Evolutionary conservation across 805 yeast genomes (phyloP).

Genomic region (Ogataea dorogensis): DNA sequence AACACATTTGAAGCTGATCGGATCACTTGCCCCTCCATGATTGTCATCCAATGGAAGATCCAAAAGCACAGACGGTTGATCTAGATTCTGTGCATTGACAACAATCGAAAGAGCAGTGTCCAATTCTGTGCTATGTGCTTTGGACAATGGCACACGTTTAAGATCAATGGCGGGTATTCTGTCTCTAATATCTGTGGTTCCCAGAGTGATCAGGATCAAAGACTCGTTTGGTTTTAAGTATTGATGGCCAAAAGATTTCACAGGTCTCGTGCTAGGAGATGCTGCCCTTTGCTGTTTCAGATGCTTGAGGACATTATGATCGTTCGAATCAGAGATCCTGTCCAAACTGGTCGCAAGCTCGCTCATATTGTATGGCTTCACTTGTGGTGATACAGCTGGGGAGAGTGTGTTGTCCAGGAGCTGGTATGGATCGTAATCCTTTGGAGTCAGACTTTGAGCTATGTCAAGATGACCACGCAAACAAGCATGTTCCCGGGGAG

Average conservation of each 20-base stretch:
- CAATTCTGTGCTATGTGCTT: conserved; percentile 75
- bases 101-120: conserved; percentile 84
- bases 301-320: conserved; percentile 21
- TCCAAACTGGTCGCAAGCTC: conserved; percentile 28
- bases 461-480: conserved; percentile 80
- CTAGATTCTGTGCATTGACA: conserved; percentile 46
- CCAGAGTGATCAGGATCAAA: conserved; percentile 76
- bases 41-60: conserved; percentile 85
- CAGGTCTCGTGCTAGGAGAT: conserved; percentile 45
- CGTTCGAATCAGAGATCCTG: conserved; percentile 24
- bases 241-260: conserved; percentile 84
- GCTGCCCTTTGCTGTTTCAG: conserved; percentile 23
- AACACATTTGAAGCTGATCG: conserved; percentile 66
- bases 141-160: conserved; percentile 71
- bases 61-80: conserved; percentile 54
- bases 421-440: conserved; percentile 37
- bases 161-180: conserved; percentile 59
- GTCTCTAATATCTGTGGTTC: conserved; percentile 77
- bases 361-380: conserved; percentile 33
- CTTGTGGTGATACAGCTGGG: conserved; percentile 31
- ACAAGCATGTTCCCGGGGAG: conserved; percentile 96
- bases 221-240: conserved; percentile 64
- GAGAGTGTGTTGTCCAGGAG: conserved; percentile 22
- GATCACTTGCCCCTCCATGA: conserved; percentile 65
- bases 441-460: conserved; percentile 59